Base-by-base conservation (phyloP, 768 basidiomycete species). In the Paxillus ammoniavirescens region DNA sequence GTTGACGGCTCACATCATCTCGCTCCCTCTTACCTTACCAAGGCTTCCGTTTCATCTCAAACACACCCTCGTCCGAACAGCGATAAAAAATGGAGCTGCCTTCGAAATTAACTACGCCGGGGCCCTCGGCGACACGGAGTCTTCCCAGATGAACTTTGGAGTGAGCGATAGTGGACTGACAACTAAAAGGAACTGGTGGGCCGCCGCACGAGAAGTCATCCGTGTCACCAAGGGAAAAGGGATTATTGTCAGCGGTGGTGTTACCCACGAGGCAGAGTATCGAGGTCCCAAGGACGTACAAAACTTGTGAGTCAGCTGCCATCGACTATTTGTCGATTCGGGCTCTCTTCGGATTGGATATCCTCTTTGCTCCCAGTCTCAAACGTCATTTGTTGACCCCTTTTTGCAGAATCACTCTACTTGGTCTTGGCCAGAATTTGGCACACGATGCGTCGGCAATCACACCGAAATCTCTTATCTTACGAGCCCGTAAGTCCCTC, bases 161-260 rank as follows among this genome's bases (percentile, higher is more conserved):
- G 80, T 71, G 2, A 80, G 75, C 14, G 83, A 84, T 52, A 77
- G 73, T 30, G 84, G 82, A 0, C 62, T 75, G 3, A 69, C 67
- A 8, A 80, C 82, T 4, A 89, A 89, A 71, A 73, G 89, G 38
- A 90, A 92, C 58, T 91, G 91, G 91, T 90, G 92, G 92, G 83
- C 87, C 0, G 77, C 82, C 0, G 82, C 89, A 10, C 74, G 86
- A 33, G 92, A 95, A 68, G 74, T 94, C 2, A 77, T 83, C 15
- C 78, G 92, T 1, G 90, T 91, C 2, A 87, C 90, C 3, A 90
- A 90, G 58, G 91, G 91, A 1, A 89, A 84, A 64, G 86, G 83
- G 0, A 65, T 93, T 49, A 65, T 95, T 12, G 74, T 92, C 7
- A 87, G 86, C 54, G 80, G 89, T 2, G 89, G 89, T 0, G 84